Evolutionary conservation across 2,329 filamentous ascomycete genomes (phyloP).

Genomic region (Cytospora piceicola): DNA sequence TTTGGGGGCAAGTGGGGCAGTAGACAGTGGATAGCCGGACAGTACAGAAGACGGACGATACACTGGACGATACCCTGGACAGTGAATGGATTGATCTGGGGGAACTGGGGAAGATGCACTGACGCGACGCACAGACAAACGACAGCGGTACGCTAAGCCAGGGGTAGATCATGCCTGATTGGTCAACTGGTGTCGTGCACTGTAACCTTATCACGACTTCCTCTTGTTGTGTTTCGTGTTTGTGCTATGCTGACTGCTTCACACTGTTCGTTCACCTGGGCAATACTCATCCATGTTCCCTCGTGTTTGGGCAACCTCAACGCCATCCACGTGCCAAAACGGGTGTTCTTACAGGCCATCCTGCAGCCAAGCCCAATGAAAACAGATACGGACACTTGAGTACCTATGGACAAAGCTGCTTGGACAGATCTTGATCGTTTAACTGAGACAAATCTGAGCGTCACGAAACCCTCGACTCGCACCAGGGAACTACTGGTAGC

Average conservation of each 20-base stretch:
- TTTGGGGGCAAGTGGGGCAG: neutral
- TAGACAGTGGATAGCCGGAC: neutral
- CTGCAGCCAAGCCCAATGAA: neutral
- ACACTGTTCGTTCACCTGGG: neutral
- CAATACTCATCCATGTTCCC: neutral
- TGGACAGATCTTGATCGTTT: neutral
- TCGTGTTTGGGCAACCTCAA: neutral
- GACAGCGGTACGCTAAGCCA: conserved; percentile 15
- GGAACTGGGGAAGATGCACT: neutral
- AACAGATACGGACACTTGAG: neutral
- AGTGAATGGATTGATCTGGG: neutral
- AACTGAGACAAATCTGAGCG: neutral
- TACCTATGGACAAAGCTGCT: neutral
- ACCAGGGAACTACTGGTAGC: neutral
- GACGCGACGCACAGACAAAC: neutral
- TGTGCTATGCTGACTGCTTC: neutral
- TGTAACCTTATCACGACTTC: conserved; percentile 25
- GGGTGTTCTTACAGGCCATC: neutral
- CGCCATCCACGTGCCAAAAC: neutral
- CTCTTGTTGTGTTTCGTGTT: conserved; percentile 3
- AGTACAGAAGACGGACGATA: too few relatives aligned
- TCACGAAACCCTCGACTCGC: neutral
- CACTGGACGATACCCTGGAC: neutral
- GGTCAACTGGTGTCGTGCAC: neutral
- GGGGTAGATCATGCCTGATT: conserved; percentile 15